phyloP scores from a whole-genome alignment of 441 rosid species.

The Adansonia gregorii region DNA sequence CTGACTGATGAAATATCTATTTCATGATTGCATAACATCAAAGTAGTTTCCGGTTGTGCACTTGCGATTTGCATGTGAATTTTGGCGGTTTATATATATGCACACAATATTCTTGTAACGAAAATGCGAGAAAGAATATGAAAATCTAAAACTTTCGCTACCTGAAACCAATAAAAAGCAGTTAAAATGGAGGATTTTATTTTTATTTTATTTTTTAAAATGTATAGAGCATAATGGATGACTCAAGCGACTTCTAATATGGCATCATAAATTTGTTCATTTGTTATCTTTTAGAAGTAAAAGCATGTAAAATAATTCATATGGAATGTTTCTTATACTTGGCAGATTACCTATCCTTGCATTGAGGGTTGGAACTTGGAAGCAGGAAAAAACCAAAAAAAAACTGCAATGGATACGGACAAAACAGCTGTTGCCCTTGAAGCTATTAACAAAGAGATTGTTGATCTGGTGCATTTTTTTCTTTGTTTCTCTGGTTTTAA shows the following conservation, averaged over 20 bases:
- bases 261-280: not conserved
- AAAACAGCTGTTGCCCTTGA: conserved; percentile 44
- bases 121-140: conserved; percentile 2
- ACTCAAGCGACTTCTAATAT: not conserved
- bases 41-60: not conserved
- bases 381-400: conserved; percentile 18
- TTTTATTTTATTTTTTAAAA: too few species aligned
- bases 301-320: not conserved
- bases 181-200: not conserved
- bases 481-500: not conserved
- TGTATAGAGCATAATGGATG: not conserved
- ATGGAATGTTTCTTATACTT: not conserved
- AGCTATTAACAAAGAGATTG: conserved; percentile 46
- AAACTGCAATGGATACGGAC: conserved; percentile 35
- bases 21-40: not conserved
- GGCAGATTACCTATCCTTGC: conserved; percentile 30
- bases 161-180: not conserved
- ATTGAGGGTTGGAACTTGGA: conserved; percentile 26
- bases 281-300: not conserved
- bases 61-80: not conserved
- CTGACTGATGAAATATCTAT: not conserved
- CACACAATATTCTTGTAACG: not conserved
- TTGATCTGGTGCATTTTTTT: conserved; percentile 42
- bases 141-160: not conserved
- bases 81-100: not conserved